Evolutionary conservation across 768 basidiomycete genomes (phyloP).

Genomic region (Leccinum incarnatum): DNA sequence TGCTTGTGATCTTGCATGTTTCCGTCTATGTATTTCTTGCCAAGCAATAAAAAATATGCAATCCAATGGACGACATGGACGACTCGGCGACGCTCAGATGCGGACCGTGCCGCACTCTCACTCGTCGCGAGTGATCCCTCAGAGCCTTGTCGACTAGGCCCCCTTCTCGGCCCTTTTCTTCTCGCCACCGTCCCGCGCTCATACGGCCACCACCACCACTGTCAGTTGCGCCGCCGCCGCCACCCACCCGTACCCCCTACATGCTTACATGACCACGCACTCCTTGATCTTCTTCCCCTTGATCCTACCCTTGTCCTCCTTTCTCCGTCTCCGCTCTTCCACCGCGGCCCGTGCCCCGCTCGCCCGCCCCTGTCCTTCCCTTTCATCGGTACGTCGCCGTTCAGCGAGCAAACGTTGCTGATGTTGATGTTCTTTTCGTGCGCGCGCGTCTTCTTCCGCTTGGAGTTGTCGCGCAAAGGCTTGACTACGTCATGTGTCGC

Average conservation of each 20-base stretch:
- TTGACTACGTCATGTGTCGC: constrained; percentile 38
- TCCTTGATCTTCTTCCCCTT: background rate
- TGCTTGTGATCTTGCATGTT: no score
- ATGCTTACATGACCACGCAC: background rate
- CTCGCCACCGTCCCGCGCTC: background rate
- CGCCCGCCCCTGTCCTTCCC: background rate
- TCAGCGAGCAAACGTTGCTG: background rate
- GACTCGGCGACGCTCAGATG: no score
- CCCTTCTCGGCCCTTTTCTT: background rate
- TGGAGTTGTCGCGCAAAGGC: constrained; percentile 77
- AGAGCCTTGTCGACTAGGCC: background rate
- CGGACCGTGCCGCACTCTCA: no score
- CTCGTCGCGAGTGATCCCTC: background rate
- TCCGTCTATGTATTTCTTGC: no score
- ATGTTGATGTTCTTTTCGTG: constrained; percentile 33
- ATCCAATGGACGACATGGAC: no score
- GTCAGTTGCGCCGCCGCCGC: background rate
- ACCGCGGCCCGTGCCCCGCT: background rate
- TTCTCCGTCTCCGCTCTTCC: background rate
- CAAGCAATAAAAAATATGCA: no score
- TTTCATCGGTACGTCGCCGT: background rate
- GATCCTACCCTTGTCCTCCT: background rate
- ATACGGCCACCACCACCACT: background rate
- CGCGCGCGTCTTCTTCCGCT: constrained; percentile 69
- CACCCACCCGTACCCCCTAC: background rate